Evolutionary conservation across 164 flowering plant species (phyloP), one percentile per base, ranked within the genome.

Genomic region (Amborella trichopoda): DNA sequence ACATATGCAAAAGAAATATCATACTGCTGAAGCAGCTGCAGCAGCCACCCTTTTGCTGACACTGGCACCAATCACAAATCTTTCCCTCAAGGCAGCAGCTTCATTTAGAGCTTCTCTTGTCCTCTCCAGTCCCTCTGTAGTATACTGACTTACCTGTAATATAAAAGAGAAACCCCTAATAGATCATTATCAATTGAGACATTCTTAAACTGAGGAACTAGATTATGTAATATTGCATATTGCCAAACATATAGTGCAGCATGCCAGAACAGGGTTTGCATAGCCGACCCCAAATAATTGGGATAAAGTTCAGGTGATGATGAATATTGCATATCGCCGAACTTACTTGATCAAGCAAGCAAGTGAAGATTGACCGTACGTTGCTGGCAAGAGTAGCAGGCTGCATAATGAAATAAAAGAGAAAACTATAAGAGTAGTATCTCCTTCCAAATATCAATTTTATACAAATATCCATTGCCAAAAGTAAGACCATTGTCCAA

Each of bases 1-100:
- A 17, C 16, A 49, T 26, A 40, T 8, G 45, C 47, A 58, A 14
- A 50, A 65, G 66, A 58, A 62, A 55, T 72, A 28, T 46, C 52
- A 20, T 88, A 93, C 99, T 65, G 95, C 91, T 52, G 99, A 88
- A 55, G 95, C 95, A 73, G 95, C 96, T 23, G 96, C 96, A 57
- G 96, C 96, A 62, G 96, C 95, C 59, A 91, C 95, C 60, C 99
- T 84, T 68, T 83, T 74, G 55, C 89, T 84, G 32, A 93, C 60
- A 54, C 54, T 82, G 40, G 96, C 67, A 21, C 95, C 95, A 52
- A 91, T 70, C 61, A 87, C 73, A 76, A 74, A 91, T 52, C 79
- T 76, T 62, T 93, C 99, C 78, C 96, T 83, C 74, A 82, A 67
- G 52, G 83, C 73, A 23, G 96, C 86, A 66, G 99, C 99, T 61